Base-by-base conservation (phyloP, 2,329 filamentous ascomycete species). In the Neocatenulostroma microsporum region DNA sequence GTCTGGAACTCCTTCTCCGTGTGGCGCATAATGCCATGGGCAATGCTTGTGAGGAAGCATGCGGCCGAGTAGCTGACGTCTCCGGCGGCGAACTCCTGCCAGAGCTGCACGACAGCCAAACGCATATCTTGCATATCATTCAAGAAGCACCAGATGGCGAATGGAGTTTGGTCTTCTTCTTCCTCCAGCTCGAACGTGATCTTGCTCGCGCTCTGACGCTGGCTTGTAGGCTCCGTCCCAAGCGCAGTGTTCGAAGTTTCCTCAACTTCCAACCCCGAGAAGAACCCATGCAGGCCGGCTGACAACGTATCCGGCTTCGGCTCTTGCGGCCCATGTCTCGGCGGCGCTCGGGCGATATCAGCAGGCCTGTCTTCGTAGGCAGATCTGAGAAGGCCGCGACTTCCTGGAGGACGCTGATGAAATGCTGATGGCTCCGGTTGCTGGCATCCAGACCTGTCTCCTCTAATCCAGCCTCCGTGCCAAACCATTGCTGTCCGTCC, bases 391-490 rank as follows among this genome's bases (percentile, higher is more conserved):
- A 28, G 10, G 14, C 26, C 26, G 18, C 13, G 13, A 28, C 26
- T 28, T 28, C 13, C 26, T 28, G 26, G 14, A 28, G n/a, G 8
- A 13, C 26, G n/a, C 13, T 8, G 8, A 28, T 28, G 26, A 28
- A 28, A 28, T 28, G 26, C 26, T 28, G 26, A 15, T 28, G 26
- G n/a, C 26, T 15, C 18, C n/a, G 26, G 10, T 28, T 28, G 26
- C 18, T 15, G 13, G 8, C 8, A 13, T 28, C 26, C 7, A 28
- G 26, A 5, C 9, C 18, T 15, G 14, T 8, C n/a, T 13, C 9
- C 8, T 13, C n/a, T n/a, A n/a, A n/a, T n/a, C n/a, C n/a, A n/a
- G n/a, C n/a, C n/a, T n/a, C n/a, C n/a, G n/a, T n/a, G n/a, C n/a
- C n/a, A n/a, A n/a, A n/a, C n/a, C n/a, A n/a, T n/a, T n/a, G n/a